phyloP scores from a whole-genome alignment of 2,329 filamentous ascomycete genomes.

The Paraphaeosphaeria minitans region DNA sequence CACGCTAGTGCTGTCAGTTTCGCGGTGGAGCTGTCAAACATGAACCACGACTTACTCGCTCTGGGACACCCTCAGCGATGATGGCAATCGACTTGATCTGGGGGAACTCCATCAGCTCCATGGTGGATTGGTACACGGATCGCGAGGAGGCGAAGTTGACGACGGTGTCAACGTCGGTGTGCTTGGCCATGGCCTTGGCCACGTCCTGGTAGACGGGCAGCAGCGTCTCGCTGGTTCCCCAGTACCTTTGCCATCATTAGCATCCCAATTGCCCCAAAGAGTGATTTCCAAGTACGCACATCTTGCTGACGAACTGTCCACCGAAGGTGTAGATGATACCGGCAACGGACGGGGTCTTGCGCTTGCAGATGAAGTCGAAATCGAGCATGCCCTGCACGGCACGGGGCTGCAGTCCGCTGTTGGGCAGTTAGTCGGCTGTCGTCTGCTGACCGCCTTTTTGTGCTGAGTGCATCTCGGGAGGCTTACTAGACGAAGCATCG shows the following conservation, averaged over 20 bases:
- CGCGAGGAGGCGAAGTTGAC: constrained; percentile 99
- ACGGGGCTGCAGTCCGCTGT: constrained; percentile 88
- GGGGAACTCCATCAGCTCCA: constrained; percentile 96
- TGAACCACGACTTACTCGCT: constrained; percentile 71
- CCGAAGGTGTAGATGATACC: constrained; percentile 99
- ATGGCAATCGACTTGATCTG: constrained; percentile 99
- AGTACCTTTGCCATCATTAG: constrained; percentile 67
- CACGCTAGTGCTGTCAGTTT: constrained; percentile 65
- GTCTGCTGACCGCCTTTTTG: constrained; percentile 9
- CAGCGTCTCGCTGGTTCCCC: constrained; percentile 98
- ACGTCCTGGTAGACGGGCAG: constrained; percentile 97
- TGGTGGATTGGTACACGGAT: constrained; percentile 96
- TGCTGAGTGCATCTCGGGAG: background rate
- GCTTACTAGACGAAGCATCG: constrained; percentile 97
- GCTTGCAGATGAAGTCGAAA: constrained; percentile 99
- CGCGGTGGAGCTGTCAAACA: background rate
- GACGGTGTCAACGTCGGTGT: constrained; percentile 94
- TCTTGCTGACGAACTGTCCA: constrained; percentile 99
- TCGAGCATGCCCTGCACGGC: constrained; percentile 73
- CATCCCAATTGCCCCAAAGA: constrained; percentile 11
- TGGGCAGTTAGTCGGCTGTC: constrained; percentile 26
- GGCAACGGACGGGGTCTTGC: constrained; percentile 91
- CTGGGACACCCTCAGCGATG: constrained; percentile 98
- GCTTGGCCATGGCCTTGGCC: constrained; percentile 91
- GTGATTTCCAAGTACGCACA: constrained; percentile 59